Base-by-base conservation (phyloP, 1,139 yeast genomes). In the Sporopachydermia cereana region DNA sequence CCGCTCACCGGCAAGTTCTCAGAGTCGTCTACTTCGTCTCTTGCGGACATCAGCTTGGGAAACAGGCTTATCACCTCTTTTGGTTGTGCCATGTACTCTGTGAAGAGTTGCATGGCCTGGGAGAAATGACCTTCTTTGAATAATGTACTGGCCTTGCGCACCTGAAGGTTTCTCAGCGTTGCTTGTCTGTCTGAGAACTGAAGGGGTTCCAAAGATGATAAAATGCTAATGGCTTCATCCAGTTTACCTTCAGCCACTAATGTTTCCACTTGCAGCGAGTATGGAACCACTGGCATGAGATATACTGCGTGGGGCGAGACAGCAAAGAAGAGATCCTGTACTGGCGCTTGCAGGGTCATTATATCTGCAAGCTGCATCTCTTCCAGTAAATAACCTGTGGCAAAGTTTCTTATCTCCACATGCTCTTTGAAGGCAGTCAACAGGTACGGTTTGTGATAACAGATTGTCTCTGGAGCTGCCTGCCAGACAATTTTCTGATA, bases 61-160 rank as follows among this genome's bases (percentile, higher is more conserved):
- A 69, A 68, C 22, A 74, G 58, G 2, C 57, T 49, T 2, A 78
- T 61, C 0, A 79, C 76, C 3, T 62, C 54, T 24, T 68, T 64
- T 0, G 85, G 85, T 1, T 79, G 71, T 0, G 84, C 82, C 53
- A 79, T 64, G 45, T 68, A 75, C 30, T 70, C 72, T 2, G 71
- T 67, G 47, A 79, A 76, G 18, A 70, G 54, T 20, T 62, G 54
- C 53, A 76, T 61, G 0, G 80, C 68, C n/a, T 57, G 54, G 12
- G 58, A 60, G 45, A 61, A 66, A 3, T 63, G 52, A 12, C 57
- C 58, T 2, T 55, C 48, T 2, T 55, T 46, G 49, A 75, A 63
- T 18, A 71, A 51, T 2, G 55, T 52, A 2, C 59, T 53, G 0
- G 74, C 81, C 31, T 63, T 61, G 25, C 60, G 50, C 25, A 72